Conservation (phyloP, 306 rosid genomes). For the Ceratonia siliqua region DNA sequence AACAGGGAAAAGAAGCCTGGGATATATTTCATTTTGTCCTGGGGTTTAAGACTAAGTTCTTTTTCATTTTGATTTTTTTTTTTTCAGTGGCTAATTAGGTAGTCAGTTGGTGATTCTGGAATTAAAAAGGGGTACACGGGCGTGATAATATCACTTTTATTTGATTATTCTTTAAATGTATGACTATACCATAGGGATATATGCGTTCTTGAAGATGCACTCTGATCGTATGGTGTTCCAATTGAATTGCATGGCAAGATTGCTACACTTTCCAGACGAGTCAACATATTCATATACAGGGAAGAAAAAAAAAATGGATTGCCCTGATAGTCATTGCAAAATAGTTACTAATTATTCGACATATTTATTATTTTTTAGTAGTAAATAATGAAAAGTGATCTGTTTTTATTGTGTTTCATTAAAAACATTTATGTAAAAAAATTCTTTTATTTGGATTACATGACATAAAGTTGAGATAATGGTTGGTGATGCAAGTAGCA, state of each 20-base stretch:
- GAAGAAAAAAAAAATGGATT: neutral
- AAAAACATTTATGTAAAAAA: too few relatives aligned
- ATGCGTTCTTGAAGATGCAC: conserved; percentile 14
- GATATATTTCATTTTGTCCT: conserved; percentile 28
- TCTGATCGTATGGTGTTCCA: conserved; percentile 26
- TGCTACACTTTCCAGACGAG: neutral
- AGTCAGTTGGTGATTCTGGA: conserved; percentile 20
- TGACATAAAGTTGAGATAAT: too few relatives aligned
- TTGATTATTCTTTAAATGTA: conserved; percentile 12
- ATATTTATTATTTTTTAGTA: too few relatives aligned
- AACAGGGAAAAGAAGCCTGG: conserved; percentile 23
- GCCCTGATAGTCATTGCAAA: neutral
- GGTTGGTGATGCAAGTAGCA: too few relatives aligned
- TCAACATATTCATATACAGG: neutral
- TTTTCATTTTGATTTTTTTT: neutral
- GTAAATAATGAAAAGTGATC: too few relatives aligned
- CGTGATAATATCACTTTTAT: neutral
- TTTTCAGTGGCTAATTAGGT: conserved; percentile 26
- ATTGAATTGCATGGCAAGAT: conserved; percentile 21
- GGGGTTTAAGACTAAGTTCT: neutral
- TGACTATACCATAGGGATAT: conserved; percentile 2
- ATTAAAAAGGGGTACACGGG: neutral
- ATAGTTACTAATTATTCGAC: too few relatives aligned
- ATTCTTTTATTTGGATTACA: too few relatives aligned
- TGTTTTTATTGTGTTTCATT: too few relatives aligned